Evolutionary conservation across 2,329 filamentous ascomycete species (phyloP), one percentile per base, ranked within the genome.

Genomic region (Trichothecium sympodiale): DNA sequence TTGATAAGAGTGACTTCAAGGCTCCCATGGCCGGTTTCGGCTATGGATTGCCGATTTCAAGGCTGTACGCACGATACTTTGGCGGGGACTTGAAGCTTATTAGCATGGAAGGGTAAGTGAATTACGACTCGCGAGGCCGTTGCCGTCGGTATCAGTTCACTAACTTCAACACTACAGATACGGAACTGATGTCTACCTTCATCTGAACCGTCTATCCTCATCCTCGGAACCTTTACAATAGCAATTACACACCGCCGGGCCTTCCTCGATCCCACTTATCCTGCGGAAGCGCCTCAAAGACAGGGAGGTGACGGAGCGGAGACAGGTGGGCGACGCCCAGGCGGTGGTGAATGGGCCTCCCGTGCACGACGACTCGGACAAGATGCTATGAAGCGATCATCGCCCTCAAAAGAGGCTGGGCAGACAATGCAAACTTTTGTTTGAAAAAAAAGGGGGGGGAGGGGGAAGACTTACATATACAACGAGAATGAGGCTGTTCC

Each of bases 1-100:
- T 96, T 58, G 89, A 98, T 61, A 94, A 96, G 65, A 94, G 81
- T 62, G 91, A 98, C 59, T 98, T 98, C 69, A 96, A 98, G 61
- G 91, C 91, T 10, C 91, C 91, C 2, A 96, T 98, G 91, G 91
- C 91, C 42, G 91, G 91, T 3, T 98, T 96, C 53, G 91, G 91
- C n/a, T 98, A 98, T 52, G 91, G 91, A 13, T 57, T 98, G 45
- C 91, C 91, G 0, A 96, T 98, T 43, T 94, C 85, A 47, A 71
- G 91, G 45, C 67, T 98, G 35, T 98, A 98, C 52, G 91, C 91
- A 37, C 71, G 91, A 46, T 98, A 98, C 64, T 98, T 98, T 63
- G 91, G 91, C 40, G 91, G 91, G 39, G 91, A 98, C 58, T 59
- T 98, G 50, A 96, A 96, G 62, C 62, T 98, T 57, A 98, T 98